Conservation (phyloP, 2,329 filamentous ascomycete species). For the Coniochaeta sp. region DNA sequence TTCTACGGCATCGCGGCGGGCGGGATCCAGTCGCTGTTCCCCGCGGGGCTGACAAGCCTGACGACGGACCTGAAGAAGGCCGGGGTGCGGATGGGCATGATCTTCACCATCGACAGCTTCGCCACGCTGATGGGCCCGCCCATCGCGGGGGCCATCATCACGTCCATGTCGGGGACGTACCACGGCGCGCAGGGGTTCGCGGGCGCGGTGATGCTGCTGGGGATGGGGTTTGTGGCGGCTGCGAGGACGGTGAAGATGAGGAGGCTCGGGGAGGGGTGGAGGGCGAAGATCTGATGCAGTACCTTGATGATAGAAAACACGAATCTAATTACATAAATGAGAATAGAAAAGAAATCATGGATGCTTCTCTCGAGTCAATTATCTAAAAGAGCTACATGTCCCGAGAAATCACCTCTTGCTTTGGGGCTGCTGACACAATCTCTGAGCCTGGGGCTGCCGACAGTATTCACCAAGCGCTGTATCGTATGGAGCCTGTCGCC, state of each 20-base stretch:
- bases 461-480: no score
- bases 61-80: constrained; percentile 43
- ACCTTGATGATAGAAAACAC: no score
- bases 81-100: constrained; percentile 51
- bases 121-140: constrained; percentile 45
- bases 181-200: constrained; percentile 42
- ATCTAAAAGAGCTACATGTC: no score
- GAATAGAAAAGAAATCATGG: no score
- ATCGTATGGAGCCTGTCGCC: no score
- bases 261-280: constrained; percentile 28
- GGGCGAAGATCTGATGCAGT: constrained; percentile 17
- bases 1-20: constrained; percentile 59
- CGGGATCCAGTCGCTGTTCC: constrained; percentile 60
- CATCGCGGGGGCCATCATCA: constrained; percentile 42
- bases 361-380: no score
- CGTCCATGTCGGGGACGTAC: constrained; percentile 31
- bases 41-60: constrained; percentile 50
- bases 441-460: no score
- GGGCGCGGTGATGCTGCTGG: constrained; percentile 33
- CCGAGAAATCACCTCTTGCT: no score
- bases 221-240: constrained; percentile 28
- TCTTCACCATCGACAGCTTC: constrained; percentile 48
- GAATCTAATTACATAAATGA: no score
- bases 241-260: constrained; percentile 31
- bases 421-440: no score